Percentiles rank a stretch among this genome's conserved stretches.
Conservation (phyloP, 1,284 basidiomycete species). For the Rhodotorula glutinis region DNA sequence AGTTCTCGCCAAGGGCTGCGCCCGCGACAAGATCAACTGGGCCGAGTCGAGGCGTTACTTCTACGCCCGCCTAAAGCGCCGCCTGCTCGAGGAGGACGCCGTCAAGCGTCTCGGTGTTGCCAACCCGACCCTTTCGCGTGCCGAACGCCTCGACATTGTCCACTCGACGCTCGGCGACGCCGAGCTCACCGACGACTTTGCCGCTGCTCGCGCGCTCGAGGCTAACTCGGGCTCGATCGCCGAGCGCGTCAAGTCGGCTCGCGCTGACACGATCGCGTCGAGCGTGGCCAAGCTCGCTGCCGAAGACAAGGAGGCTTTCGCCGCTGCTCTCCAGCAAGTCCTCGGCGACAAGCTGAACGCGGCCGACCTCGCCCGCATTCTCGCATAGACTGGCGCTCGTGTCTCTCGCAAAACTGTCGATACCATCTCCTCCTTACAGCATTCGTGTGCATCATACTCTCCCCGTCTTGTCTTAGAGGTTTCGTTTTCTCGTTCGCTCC, state of each 20-base stretch:
- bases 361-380: slow-evolving; percentile 29
- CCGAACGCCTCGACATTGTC: slow-evolving; percentile 42
- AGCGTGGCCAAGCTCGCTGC: slow-evolving; percentile 44
- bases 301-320: slow-evolving; percentile 39
- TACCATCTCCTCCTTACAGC: neutral
- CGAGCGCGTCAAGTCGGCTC: slow-evolving; percentile 41
- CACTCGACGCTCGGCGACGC: slow-evolving; percentile 30
- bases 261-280: slow-evolving; percentile 42
- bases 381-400: neutral
- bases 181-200: slow-evolving; percentile 42
- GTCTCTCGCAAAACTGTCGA: neutral
- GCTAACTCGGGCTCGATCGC: slow-evolving; percentile 40
- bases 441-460: neutral
- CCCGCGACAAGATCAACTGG: slow-evolving; percentile 81
- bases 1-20: slow-evolving; percentile 70
- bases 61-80: slow-evolving; percentile 84
- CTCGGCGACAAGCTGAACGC: slow-evolving; percentile 28
- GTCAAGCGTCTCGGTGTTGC: slow-evolving; percentile 44
- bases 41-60: slow-evolving; percentile 85
- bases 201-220: slow-evolving; percentile 45
- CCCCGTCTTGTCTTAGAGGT: neutral
- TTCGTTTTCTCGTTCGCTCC: neutral
- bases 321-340: slow-evolving; percentile 37
- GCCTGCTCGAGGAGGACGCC: slow-evolving; percentile 52
- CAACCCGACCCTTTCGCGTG: slow-evolving; percentile 45